Evolutionary conservation across 768 basidiomycete genomes (phyloP).

Genomic region (Russula vinacea): DNA sequence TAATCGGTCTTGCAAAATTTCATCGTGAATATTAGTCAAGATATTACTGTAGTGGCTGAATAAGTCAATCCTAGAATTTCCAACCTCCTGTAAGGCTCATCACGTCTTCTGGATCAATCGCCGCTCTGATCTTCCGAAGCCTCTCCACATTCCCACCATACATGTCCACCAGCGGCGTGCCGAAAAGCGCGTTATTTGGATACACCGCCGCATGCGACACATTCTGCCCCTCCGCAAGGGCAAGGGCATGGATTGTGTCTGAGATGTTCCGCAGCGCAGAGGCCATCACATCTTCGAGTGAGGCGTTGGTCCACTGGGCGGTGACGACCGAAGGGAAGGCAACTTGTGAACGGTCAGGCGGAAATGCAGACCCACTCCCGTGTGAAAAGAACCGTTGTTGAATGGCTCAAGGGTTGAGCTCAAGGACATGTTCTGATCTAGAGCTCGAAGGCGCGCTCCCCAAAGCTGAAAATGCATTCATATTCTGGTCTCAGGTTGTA

Average conservation of each 20-base stretch:
- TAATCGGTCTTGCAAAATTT: too few relatives aligned
- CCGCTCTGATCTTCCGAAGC: neutral
- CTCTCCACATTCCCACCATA: neutral
- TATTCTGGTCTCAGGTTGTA: neutral
- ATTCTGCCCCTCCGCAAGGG: constrained; percentile 29
- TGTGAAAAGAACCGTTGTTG: neutral
- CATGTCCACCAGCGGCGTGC: constrained; percentile 1
- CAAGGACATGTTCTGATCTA: neutral
- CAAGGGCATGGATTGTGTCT: neutral
- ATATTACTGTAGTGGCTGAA: too few relatives aligned
- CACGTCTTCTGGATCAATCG: constrained; percentile 29
- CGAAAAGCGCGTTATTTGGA: constrained; percentile 4
- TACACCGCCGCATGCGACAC: constrained; percentile 4
- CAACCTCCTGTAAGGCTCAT: constrained; percentile 32
- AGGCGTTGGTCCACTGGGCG: constrained; percentile 16
- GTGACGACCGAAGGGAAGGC: constrained; percentile 9
- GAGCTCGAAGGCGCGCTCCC: neutral
- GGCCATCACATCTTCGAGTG: constrained; percentile 44
- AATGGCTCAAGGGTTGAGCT: neutral
- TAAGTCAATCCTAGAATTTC: constrained; percentile 13
- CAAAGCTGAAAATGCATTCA: neutral
- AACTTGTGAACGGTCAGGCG: constrained; percentile 16
- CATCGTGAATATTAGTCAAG: too few relatives aligned
- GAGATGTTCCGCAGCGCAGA: constrained; percentile 35
- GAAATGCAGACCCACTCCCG: constrained; percentile 21